These are phyloP conservation scores for Candida sanyaensis DNA, from an alignment of 1,139 yeast species.

Conservation along the genomic window DNA sequence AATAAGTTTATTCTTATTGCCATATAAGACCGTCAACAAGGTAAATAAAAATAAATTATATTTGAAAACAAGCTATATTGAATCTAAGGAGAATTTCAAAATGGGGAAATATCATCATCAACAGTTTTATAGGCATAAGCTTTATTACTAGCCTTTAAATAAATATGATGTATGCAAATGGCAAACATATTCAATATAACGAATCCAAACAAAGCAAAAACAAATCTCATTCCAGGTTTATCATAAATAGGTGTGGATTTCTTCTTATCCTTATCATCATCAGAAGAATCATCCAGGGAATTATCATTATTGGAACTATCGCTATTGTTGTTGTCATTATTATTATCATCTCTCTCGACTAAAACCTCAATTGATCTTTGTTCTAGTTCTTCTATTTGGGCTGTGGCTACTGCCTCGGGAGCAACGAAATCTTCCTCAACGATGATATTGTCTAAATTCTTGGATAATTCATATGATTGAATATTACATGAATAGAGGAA, in stretches of 20 bases:
- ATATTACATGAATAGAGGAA: constrained; percentile 1
- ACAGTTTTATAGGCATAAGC: constrained; percentile 36
- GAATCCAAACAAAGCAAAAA: constrained; percentile 33
- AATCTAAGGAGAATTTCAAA: constrained; percentile 16
- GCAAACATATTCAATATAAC: constrained; percentile 35
- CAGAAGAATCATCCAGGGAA: constrained; percentile 2
- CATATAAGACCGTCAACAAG: no score
- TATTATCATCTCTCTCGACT: not conserved
- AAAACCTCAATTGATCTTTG: constrained; percentile 1
- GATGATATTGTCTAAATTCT: not conserved
- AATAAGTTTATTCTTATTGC: no score
- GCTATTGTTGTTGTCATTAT: not conserved
- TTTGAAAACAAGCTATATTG: not conserved
- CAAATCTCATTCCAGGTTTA: constrained; percentile 24
- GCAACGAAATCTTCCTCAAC: not conserved
- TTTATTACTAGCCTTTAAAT: constrained; percentile 28
- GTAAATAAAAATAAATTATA: no score
- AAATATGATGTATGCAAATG: constrained; percentile 38
- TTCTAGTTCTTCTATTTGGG: not conserved
- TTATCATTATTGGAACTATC: not conserved
- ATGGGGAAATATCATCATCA: constrained; percentile 40
- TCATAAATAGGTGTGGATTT: constrained; percentile 15
- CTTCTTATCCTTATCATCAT: not conserved
- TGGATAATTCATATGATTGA: not conserved
- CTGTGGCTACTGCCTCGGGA: not conserved